Percentiles rank a stretch among this genome's conserved stretches.
Conservation (phyloP, 768 basidiomycete genomes). For the Agaricus sinodeliciosus region DNA sequence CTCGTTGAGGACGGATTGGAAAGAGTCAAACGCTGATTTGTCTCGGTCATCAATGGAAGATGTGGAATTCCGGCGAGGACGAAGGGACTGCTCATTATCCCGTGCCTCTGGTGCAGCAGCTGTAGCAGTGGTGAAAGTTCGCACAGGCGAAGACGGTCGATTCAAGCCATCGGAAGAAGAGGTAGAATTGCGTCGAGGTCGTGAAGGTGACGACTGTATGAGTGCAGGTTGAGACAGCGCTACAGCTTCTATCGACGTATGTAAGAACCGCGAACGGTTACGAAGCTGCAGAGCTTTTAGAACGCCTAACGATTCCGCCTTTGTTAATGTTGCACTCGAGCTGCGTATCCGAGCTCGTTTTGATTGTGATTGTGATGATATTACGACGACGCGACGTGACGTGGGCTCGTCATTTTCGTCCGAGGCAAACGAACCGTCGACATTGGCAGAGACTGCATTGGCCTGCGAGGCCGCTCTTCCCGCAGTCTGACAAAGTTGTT, state of each 20-base stretch:
- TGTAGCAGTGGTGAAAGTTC: conserved; percentile 8
- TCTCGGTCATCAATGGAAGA: conserved; percentile 2
- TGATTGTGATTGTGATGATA: conserved; percentile 16
- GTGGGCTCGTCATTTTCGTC: conserved; percentile 56
- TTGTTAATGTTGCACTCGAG: conserved; percentile 49
- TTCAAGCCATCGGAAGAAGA: conserved; percentile 8
- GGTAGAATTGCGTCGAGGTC: conserved; percentile 12
- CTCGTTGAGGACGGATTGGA: conserved; percentile 8
- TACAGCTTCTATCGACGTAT: conserved; percentile 40
- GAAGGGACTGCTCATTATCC: conserved; percentile 7
- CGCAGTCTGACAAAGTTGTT: conserved; percentile 39
- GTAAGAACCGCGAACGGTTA: conserved; percentile 41
- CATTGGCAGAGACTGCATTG: conserved; percentile 44
- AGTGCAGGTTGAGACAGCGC: conserved; percentile 11
- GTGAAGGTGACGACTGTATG: background rate
- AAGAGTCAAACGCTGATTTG: background rate
- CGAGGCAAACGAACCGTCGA: conserved; percentile 37
- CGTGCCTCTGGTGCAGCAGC: background rate
- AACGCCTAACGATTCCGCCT: conserved; percentile 44
- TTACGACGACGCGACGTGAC: conserved; percentile 14
- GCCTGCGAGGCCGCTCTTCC: conserved; percentile 71
- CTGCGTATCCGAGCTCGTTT: conserved; percentile 45
- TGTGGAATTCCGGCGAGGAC: conserved; percentile 9
- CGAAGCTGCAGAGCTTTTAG: conserved; percentile 60
- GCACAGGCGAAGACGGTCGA: conserved; percentile 3